phyloP scores from a whole-genome alignment of 2,329 filamentous ascomycete genomes.

The Claviceps arundinis region DNA sequence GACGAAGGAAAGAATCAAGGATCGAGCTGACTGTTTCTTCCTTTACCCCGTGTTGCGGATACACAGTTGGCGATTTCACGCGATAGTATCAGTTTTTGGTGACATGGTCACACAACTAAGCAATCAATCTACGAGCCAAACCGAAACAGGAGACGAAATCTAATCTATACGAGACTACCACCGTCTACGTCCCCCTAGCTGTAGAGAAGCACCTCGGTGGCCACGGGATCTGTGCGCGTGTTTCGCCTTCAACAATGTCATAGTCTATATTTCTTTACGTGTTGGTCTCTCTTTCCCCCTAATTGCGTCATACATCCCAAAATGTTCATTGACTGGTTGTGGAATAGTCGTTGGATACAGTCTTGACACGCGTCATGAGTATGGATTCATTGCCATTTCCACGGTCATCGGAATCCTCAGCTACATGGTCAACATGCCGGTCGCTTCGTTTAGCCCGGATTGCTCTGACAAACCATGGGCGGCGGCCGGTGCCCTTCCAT shows the following conservation, averaged over 20 bases:
- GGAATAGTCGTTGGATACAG: slow-evolving; percentile 6
- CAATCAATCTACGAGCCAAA: not conserved
- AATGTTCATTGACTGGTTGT: not conserved
- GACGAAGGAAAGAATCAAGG: too few relatives aligned
- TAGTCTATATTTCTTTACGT: too few relatives aligned
- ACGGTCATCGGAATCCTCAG: not conserved
- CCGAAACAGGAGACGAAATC: not conserved
- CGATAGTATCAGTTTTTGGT: not conserved
- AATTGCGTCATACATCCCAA: not conserved
- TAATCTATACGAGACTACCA: too few relatives aligned
- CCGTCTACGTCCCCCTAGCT: too few relatives aligned
- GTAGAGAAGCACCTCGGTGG: not conserved
- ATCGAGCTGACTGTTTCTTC: not conserved
- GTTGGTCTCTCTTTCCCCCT: too few relatives aligned
- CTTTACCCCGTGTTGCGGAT: not conserved
- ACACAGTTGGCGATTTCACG: not conserved
- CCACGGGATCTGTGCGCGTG: not conserved
- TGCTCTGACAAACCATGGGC: slow-evolving; percentile 34
- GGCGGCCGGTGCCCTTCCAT: slow-evolving; percentile 33
- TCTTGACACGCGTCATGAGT: slow-evolving; percentile 2
- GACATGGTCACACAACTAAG: not conserved
- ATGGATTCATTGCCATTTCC: slow-evolving; percentile 1
- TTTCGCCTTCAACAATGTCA: too few relatives aligned
- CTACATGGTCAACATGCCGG: not conserved
- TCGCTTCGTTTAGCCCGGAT: slow-evolving; percentile 10